Evolutionary conservation across 2,329 filamentous ascomycete genomes (phyloP).

Genomic region (Phialophora verrucosa): DNA sequence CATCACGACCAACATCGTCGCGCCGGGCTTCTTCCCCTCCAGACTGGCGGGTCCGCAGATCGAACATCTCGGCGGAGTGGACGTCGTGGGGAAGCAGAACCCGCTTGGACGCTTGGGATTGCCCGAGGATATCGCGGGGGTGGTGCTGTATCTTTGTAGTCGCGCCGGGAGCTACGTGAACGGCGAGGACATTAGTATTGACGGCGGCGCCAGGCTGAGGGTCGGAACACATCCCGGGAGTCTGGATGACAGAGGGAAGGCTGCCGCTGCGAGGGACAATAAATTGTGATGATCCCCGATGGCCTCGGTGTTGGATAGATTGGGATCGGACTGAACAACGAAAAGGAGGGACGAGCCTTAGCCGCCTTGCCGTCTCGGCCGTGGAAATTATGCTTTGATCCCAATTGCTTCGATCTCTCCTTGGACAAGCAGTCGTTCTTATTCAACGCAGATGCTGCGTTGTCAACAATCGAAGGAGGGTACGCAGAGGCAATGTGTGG

Average conservation of each 20-base stretch:
- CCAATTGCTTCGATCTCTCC: too few species aligned
- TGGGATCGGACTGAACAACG: too few species aligned
- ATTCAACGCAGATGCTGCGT: too few species aligned
- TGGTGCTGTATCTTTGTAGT: conserved; percentile 72
- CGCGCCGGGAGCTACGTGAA: conserved; percentile 71
- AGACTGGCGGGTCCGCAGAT: conserved; percentile 29
- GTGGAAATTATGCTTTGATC: too few species aligned
- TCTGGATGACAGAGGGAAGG: conserved; percentile 3
- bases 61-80: conserved; percentile 30
- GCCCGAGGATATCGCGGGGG: conserved; percentile 78
- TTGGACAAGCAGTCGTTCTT: too few species aligned
- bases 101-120: conserved; percentile 70
- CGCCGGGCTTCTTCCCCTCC: conserved; percentile 45
- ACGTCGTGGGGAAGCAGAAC: conserved; percentile 53
- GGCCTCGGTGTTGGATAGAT: too few species aligned
- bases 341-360: too few species aligned
- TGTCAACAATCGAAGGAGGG: too few species aligned
- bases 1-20: conserved; percentile 48
- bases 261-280: background rate
- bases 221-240: conserved; percentile 18
- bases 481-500: too few species aligned
- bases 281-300: conserved; percentile 7
- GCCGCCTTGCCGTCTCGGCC: too few species aligned
- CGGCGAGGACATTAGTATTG: conserved; percentile 67
- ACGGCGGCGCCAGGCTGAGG: conserved; percentile 56